phyloP scores from a whole-genome alignment of 2,329 filamentous ascomycete species.

The Basipetospora chlamydospora region DNA sequence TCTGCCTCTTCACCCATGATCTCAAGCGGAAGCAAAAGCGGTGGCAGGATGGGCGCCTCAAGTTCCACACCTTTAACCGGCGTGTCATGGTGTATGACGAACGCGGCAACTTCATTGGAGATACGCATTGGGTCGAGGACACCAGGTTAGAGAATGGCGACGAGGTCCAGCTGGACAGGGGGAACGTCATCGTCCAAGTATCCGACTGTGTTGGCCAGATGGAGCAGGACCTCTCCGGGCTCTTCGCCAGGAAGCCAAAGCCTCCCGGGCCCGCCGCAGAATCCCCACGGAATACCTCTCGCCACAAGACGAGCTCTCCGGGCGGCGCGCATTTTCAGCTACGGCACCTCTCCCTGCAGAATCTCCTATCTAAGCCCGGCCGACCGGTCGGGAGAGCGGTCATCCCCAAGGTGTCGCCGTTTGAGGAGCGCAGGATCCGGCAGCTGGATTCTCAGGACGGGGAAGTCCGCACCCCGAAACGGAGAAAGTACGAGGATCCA shows the following conservation, averaged over 20 bases:
- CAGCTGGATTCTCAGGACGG: background rate
- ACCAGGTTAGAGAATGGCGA: constrained; percentile 65
- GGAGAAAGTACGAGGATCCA: background rate
- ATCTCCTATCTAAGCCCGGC: constrained; percentile 45
- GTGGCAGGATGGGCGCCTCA: constrained; percentile 85
- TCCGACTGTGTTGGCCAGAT: constrained; percentile 56
- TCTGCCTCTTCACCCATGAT: constrained; percentile 79
- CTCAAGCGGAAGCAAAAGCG: constrained; percentile 74
- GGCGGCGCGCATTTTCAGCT: constrained; percentile 22
- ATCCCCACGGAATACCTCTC: no score
- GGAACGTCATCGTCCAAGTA: constrained; percentile 65
- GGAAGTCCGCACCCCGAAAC: background rate
- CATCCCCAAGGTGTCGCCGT: constrained; percentile 47
- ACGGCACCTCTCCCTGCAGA: constrained; percentile 24
- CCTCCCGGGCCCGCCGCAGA: constrained; percentile 9
- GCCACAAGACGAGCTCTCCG: background rate
- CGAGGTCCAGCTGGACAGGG: constrained; percentile 64
- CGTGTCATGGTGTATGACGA: constrained; percentile 84
- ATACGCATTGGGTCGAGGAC: constrained; percentile 63
- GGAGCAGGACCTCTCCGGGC: constrained; percentile 62
- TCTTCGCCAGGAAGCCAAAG: constrained; percentile 48
- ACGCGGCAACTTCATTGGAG: constrained; percentile 64
- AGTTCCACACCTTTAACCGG: constrained; percentile 83
- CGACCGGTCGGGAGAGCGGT: constrained; percentile 31
- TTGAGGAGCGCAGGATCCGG: constrained; percentile 37